Base-by-base conservation (phyloP, 148 eudicot species). In the Vaccinium macrocarpon region DNA sequence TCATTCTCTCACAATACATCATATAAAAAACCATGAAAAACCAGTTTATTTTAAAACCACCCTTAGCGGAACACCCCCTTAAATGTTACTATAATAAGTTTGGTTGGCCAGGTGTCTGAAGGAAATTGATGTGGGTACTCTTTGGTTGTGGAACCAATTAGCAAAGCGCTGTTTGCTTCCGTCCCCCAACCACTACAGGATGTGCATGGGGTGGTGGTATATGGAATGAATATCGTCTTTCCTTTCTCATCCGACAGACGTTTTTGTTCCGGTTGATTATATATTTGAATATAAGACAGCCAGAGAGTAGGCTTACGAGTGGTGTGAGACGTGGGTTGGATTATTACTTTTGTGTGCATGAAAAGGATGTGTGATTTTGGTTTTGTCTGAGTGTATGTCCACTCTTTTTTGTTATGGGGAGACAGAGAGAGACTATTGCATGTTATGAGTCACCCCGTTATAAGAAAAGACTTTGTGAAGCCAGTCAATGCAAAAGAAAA, bases 401-500 rank as follows among this genome's bases (percentile, higher is more conserved):
- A 11, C 11, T 62, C 46, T 42, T 42, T 42, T 42, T 42, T 42
- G 46, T 4, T 42, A 42, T 42, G 46, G 46, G 46, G 46, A 42
- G 46, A 42, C 46, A 56, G 25, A 62, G 70, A 61, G 68, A 23
- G 70, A 62, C 52, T 42, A 74, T 74, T 74, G 14, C 78, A 74
- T 72, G 76, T 38, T 72, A 35, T 72, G 76, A 38, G 46, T 73
- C 23, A 0, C 25, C 23, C 11, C 29, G 3, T 50, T 49, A 50
- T 21, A 49, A 57, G 62, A 29, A 53, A 52, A 15, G 21, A 27
- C 57, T 78, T 53, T 78, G 14, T 15, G 42, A n/a, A 78, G 81
- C 61, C 19, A 27, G 8, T 78, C 49, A 53, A 32, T 78, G 81
- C 81, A 78, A 78, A 77, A 57, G 62, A n/a, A 52, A 78, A 78